These are phyloP conservation scores for Alternaria sp. DNA, from an alignment of 2,329 filamentous ascomycete genomes.

Conservation along the genomic window DNA sequence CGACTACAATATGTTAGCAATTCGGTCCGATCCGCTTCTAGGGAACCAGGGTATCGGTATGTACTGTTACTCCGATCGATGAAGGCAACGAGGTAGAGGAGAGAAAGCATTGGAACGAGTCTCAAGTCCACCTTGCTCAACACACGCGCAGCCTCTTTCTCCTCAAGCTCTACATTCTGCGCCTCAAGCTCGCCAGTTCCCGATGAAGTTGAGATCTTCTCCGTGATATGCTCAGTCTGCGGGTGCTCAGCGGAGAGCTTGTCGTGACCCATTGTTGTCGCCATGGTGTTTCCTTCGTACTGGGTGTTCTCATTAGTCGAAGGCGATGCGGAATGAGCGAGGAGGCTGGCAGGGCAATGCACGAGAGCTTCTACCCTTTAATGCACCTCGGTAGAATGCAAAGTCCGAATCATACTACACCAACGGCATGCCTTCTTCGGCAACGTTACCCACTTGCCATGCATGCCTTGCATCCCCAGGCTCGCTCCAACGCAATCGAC, in stretches of 20 bases:
- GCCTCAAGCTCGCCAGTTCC: slow-evolving; percentile 36
- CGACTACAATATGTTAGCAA: slow-evolving; percentile 35
- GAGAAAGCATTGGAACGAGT: slow-evolving; percentile 41
- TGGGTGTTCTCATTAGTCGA: not conserved
- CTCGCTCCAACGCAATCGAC: slow-evolving; percentile 10
- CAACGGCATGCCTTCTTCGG: slow-evolving; percentile 22
- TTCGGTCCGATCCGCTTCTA: not conserved
- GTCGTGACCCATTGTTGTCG: slow-evolving; percentile 28
- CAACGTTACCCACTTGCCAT: slow-evolving; percentile 9
- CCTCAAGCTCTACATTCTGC: slow-evolving; percentile 35
- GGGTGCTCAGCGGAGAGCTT: slow-evolving; percentile 20
- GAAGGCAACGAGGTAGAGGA: slow-evolving; percentile 50
- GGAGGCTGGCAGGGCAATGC: slow-evolving; percentile 4
- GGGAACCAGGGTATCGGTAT: not conserved
- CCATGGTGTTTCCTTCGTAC: slow-evolving; percentile 20
- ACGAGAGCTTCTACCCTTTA: slow-evolving; percentile 19
- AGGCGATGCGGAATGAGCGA: not conserved
- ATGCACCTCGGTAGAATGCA: slow-evolving; percentile 23
- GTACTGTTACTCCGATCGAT: slow-evolving; percentile 47
- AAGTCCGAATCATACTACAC: slow-evolving; percentile 19
- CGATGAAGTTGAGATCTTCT: slow-evolving; percentile 38
- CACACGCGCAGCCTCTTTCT: slow-evolving; percentile 42
- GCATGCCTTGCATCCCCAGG: not conserved
- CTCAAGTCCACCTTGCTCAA: slow-evolving; percentile 48
- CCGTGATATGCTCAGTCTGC: slow-evolving; percentile 36